Evolutionary conservation across 2,329 filamentous ascomycete genomes (phyloP).

Genomic region (Ceratocystiopsis minuta): DNA sequence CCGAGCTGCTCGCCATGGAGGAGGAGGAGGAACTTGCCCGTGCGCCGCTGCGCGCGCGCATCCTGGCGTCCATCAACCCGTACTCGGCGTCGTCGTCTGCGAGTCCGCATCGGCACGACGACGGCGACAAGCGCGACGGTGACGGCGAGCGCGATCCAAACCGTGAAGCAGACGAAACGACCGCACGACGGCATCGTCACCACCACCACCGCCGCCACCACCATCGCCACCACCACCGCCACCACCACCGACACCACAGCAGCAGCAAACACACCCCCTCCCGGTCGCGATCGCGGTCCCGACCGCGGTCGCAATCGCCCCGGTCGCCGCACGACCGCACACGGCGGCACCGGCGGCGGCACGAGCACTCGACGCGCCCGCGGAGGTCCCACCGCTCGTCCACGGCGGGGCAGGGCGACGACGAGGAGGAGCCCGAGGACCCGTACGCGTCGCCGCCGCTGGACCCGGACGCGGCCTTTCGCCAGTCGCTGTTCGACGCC

Average conservation of each 20-base stretch:
- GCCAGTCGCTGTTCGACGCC: slow-evolving; percentile 88
- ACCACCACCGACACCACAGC: slow-evolving; percentile 11
- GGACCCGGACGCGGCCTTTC: slow-evolving; percentile 61
- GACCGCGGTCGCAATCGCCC: neutral
- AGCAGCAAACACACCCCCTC: too few species aligned
- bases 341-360: neutral
- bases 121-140: neutral
- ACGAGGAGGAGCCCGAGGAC: slow-evolving; percentile 14
- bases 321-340: slow-evolving; percentile 3
- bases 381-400: neutral
- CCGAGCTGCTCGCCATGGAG: too few species aligned
- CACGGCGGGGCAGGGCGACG: neutral
- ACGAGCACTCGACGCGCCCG: too few species aligned
- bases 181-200: neutral
- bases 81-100: neutral
- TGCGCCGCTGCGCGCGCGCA: neutral
- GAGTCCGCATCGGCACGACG: neutral
- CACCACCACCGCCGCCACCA: slow-evolving; percentile 4
- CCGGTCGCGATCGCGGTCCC: neutral
- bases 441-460: slow-evolving; percentile 29
- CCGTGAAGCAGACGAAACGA: too few species aligned
- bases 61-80: neutral
- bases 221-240: slow-evolving; percentile 8
- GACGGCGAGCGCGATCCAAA: too few species aligned
- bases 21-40: too few species aligned